These are phyloP conservation scores for Hypoxylon sp. DNA, from an alignment of 2,329 filamentous ascomycete species.

Conservation along the genomic window DNA sequence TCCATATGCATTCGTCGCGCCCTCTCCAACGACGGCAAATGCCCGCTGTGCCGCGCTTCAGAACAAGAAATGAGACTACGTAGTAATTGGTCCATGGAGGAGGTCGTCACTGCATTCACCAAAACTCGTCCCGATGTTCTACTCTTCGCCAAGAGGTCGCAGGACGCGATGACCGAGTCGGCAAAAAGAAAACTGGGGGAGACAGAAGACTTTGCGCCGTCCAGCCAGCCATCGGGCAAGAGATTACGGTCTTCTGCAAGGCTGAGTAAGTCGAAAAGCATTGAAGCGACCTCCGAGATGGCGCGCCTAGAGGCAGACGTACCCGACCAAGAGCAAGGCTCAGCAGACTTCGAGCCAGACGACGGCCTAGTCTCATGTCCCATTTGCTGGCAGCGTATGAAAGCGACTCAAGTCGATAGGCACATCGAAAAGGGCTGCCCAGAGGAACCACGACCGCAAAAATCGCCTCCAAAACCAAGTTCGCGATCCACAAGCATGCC, in stretches of 20 bases:
- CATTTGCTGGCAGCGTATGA: conserved; percentile 85
- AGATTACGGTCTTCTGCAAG: conserved; percentile 67
- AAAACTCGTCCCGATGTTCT: conserved; percentile 74
- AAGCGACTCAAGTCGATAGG: conserved; percentile 80
- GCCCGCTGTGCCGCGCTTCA: conserved; percentile 82
- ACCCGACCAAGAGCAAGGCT: conserved; percentile 43
- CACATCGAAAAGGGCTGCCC: conserved; percentile 79
- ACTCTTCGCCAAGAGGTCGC: conserved; percentile 70
- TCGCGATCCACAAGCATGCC: conserved; percentile 40
- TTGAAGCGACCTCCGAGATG: conserved; percentile 57
- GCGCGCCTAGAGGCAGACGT: conserved; percentile 54
- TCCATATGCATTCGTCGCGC: conserved; percentile 93
- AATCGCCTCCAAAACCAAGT: conserved; percentile 16
- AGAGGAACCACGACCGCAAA: conserved; percentile 56
- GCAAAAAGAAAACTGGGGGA: conserved; percentile 68
- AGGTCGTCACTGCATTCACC: conserved; percentile 85
- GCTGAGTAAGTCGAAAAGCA: conserved; percentile 60
- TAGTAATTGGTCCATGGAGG: conserved; percentile 87
- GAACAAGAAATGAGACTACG: conserved; percentile 90
- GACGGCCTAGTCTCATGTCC: conserved; percentile 88
- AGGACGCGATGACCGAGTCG: conserved; percentile 44
- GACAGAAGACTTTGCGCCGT: conserved; percentile 46
- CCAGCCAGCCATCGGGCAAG: conserved; percentile 60
- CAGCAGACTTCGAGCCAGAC: conserved; percentile 57
- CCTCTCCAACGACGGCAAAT: conserved; percentile 86